Base-by-base conservation (phyloP, 2,329 filamentous ascomycete genomes). In the Macrophomina phaseolina region DNA sequence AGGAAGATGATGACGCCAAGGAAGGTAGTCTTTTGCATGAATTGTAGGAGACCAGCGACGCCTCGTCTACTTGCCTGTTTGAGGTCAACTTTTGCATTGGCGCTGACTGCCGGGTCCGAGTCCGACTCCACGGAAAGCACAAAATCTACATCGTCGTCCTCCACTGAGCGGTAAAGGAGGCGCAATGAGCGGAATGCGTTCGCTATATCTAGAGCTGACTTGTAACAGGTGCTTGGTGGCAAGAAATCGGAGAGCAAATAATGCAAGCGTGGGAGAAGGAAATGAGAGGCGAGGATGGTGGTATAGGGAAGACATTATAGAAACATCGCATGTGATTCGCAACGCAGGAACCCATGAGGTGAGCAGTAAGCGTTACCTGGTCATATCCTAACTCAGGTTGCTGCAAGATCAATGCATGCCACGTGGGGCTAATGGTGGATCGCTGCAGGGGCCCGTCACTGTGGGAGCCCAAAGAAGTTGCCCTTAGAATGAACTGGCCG, bases 1-100 rank as follows among this genome's bases (percentile, higher is more conserved):
- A 63, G n/a, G 48, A 45, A 63, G 60, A 63, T 51, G 45, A 63
- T 52, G n/a, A 63, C 60, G 46, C 45, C 60, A 23, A 63, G 46
- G 5, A 63, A 23, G 3, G 60, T 34, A 8, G 18, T 51, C 8
- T 63, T 46, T 23, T 49, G 45, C 46, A 63, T 51, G 46, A 51
- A 63, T n/a, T 52, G 32, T 4, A 63, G 6, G 32, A 52, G 28
- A 11, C 34, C 46, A 23, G 49, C 52, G 34, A 42, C 12, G 46
- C n/a, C 34, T 42, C 48, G 45, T 34, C 40, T 63, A 46, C 60
- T 52, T 16, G 60, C 46, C 30, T 45, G 60, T n/a, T 38, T 51
- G 30, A 63, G 34, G 11, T 49, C 60, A n/a, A 49, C 36, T 28
- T 52, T 52, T n/a, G 60, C n/a, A 23, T 63, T 51, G 16, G n/a